phyloP scores from a whole-genome alignment of 495 filamentous ascomycete genomes.

The Schizothecium vesticola region DNA sequence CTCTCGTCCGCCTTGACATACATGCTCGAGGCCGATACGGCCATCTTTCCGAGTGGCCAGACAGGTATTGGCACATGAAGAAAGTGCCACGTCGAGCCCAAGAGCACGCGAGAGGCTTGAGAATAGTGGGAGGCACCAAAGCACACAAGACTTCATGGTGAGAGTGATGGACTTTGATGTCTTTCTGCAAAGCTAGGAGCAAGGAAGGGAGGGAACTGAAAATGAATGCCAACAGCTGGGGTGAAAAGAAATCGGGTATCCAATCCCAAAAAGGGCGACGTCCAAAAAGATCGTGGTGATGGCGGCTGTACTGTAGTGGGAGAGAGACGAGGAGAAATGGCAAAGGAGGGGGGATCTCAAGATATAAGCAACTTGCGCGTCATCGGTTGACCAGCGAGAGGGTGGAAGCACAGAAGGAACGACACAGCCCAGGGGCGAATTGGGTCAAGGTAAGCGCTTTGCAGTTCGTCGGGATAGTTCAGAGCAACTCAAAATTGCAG shows the following conservation, averaged over 20 bases:
- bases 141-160: slow-evolving; percentile 19
- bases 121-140: slow-evolving; percentile 20
- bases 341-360: not conserved
- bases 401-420: not conserved
- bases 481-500: not conserved
- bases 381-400: not conserved
- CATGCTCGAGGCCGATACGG: slow-evolving; percentile 6
- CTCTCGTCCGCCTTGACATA: slow-evolving; percentile 14
- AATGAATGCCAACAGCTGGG: slow-evolving; percentile 22
- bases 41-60: not conserved
- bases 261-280: slow-evolving; percentile 26
- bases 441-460: not conserved
- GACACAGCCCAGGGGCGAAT: not conserved
- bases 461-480: not conserved
- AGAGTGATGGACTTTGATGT: not conserved
- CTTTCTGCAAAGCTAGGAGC: slow-evolving; percentile 15
- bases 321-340: slow-evolving; percentile 6
- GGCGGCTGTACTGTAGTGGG: slow-evolving; percentile 17
- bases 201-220: slow-evolving; percentile 17
- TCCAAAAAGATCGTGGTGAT: slow-evolving; percentile 23
- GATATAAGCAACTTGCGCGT: not conserved
- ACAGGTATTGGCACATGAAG: slow-evolving; percentile 15
- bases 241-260: slow-evolving; percentile 20
- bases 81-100: slow-evolving; percentile 7
- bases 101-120: slow-evolving; percentile 10